phyloP scores from a whole-genome alignment of 257 asterid species.

The Hygrophila difformis region DNA sequence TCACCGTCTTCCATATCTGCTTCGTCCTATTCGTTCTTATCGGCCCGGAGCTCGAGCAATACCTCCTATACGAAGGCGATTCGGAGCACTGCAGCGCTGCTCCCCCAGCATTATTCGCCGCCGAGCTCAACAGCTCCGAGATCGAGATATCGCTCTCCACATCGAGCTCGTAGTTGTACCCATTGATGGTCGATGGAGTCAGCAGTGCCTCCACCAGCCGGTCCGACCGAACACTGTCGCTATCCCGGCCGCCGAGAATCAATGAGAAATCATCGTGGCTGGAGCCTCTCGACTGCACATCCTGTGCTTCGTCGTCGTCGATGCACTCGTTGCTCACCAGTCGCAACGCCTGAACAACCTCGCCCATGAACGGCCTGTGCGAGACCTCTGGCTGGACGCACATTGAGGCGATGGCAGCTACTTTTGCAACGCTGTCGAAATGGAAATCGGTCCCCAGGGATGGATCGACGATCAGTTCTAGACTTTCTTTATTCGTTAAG shows the following conservation, averaged over 20 bases:
- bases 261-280: slow-evolving; percentile 45
- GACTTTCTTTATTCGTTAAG: slow-evolving; percentile 45
- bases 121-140: slow-evolving; percentile 51
- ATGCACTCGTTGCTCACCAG: slow-evolving; percentile 61
- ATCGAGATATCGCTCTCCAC: slow-evolving; percentile 53
- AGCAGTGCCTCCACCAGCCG: slow-evolving; percentile 25
- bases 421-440: slow-evolving; percentile 57
- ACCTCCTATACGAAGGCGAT: too few relatives aligned
- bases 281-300: slow-evolving; percentile 28
- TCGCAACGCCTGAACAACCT: slow-evolving; percentile 80
- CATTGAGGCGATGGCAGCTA: too few relatives aligned
- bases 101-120: too few relatives aligned
- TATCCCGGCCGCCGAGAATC: too few relatives aligned
- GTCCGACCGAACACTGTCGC: slow-evolving; percentile 23
- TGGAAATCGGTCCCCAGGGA: slow-evolving; percentile 45
- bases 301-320: slow-evolving; percentile 40
- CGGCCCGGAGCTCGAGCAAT: slow-evolving; percentile 75
- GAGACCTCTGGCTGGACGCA: slow-evolving; percentile 88
- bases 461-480: slow-evolving; percentile 53
- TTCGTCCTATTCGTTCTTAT: slow-evolving; percentile 33
- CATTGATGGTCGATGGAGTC: slow-evolving; percentile 33
- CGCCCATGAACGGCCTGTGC: slow-evolving; percentile 87
- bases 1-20: slow-evolving; percentile 56
- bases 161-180: slow-evolving; percentile 40
- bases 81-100: too few relatives aligned